Evolutionary conservation across 306 rosid genomes (phyloP).

Genomic region (Castanopsis chinensis): DNA sequence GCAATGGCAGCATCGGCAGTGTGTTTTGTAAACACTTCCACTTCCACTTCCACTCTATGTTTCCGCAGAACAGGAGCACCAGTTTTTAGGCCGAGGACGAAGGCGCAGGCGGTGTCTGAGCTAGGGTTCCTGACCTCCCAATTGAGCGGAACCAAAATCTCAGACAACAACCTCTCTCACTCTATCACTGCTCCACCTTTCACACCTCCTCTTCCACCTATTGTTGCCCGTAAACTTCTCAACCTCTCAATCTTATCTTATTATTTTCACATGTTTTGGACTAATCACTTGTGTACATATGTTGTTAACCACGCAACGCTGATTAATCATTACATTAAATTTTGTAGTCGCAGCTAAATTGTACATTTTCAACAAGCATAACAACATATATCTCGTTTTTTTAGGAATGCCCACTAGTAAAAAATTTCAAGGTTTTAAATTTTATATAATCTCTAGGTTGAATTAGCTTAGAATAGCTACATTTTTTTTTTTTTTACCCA

Average conservation of each 20-base stretch:
- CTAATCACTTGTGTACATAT: too few species aligned
- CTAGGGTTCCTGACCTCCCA: slow-evolving; percentile 64
- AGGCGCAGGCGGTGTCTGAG: slow-evolving; percentile 22
- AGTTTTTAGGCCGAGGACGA: not conserved
- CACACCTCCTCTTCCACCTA: slow-evolving; percentile 42
- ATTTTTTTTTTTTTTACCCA: too few species aligned
- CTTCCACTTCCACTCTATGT: slow-evolving; percentile 9
- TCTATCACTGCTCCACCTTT: slow-evolving; percentile 23
- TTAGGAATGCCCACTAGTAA: too few species aligned
- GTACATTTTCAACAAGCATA: too few species aligned
- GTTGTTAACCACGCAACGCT: too few species aligned
- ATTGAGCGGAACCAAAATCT: slow-evolving; percentile 66
- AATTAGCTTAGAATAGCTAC: too few species aligned
- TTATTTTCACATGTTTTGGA: not conserved
- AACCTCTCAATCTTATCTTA: not conserved
- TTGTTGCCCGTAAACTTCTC: slow-evolving; percentile 57
- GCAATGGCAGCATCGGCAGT: slow-evolving; percentile 51
- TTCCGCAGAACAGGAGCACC: slow-evolving; percentile 20
- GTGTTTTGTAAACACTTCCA: slow-evolving; percentile 18
- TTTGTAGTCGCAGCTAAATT: too few species aligned
- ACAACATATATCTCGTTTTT: too few species aligned
- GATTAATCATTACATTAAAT: too few species aligned
- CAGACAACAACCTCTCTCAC: slow-evolving; percentile 25
- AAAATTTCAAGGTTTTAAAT: too few species aligned
- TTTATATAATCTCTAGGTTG: too few species aligned